Base-by-base conservation (phyloP, 1,284 basidiomycete genomes). In the Malassezia obtusa region DNA sequence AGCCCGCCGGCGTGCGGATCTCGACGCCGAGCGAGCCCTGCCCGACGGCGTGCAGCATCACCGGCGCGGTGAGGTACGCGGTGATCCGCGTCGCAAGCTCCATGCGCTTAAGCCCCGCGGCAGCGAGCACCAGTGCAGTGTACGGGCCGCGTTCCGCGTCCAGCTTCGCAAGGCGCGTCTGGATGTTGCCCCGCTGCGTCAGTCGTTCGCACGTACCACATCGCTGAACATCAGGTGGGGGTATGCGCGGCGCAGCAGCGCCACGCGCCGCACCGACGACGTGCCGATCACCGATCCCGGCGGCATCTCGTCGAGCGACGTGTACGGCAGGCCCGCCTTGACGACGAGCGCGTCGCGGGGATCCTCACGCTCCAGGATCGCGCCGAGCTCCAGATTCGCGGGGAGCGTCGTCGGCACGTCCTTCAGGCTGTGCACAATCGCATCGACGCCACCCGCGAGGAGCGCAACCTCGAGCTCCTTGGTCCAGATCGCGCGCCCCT, bases 21-120 rank as follows among this genome's bases (percentile, higher is more conserved):
- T 98, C 94, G 45, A 96, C 80, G 0, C 79, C 89, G 26, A 98
- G 79, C 7, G 91, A 89, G 37, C 90, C 92, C 77, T 98, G 92
- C 1, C 89, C 87, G 57, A 98, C 91, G 8, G 94, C 90, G 71
- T 94, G 82, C 72, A 83, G 84, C 35, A 95, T 78, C 1, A 80
- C 81, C 2, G 89, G 87, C 4, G 75, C 75, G n/a, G 65, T 58
- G 58, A 96, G 76, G 68, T 88, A 84, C 33, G 82, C 76, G 1
- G 89, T 89, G 64, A 90, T 83, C 52, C 92, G 84, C 65, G 83
- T 75, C 0, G 63, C 66, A 77, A 85, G 80, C 37, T 82, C 83
- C 32, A 90, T 76, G 24, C 92, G 87, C n/a, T 87, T 80, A 50
- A 99, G 80, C 15, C 94, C 94, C 3, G 92, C 89, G 63, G 87